phyloP scores from a whole-genome alignment of 1,139 yeast genomes.

The Pichia sp. region DNA sequence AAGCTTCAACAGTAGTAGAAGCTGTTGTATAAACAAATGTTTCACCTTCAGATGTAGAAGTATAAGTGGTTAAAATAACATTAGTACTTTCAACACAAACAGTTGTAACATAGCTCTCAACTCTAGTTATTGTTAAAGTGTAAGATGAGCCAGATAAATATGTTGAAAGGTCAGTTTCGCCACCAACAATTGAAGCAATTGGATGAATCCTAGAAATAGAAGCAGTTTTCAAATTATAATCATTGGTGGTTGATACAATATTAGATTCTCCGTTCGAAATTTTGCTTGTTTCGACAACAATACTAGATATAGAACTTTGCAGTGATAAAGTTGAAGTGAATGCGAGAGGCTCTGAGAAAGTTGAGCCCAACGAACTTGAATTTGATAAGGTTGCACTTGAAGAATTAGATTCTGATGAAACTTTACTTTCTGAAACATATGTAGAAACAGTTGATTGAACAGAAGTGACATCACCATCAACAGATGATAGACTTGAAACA shows the following conservation, averaged over 20 bases:
- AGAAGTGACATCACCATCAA: not conserved
- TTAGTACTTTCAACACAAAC: not conserved
- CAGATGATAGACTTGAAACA: too few relatives aligned
- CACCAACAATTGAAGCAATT: not conserved
- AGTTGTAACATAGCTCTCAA: not conserved
- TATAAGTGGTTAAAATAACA: not conserved
- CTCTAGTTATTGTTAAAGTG: conserved; percentile 12
- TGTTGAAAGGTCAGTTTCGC: not conserved
- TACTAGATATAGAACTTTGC: too few relatives aligned
- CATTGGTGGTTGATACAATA: too few relatives aligned
- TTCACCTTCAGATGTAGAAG: not conserved
- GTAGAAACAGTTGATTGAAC: not conserved
- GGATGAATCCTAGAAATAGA: not conserved
- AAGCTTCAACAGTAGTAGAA: not conserved
- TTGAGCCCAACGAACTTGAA: too few relatives aligned
- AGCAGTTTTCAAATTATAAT: too few relatives aligned
- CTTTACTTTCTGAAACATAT: too few relatives aligned
- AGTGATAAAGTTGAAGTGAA: too few relatives aligned
- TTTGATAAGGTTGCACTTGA: too few relatives aligned
- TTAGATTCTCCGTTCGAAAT: too few relatives aligned
- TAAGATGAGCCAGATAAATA: not conserved
- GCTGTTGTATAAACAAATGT: not conserved
- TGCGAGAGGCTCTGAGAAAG: too few relatives aligned
- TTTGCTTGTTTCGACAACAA: too few relatives aligned
- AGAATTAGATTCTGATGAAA: too few relatives aligned